Evolutionary conservation across 2,329 filamentous ascomycete genomes (phyloP), one percentile per base, ranked within the genome.

Genomic region (Fusarium musae): DNA sequence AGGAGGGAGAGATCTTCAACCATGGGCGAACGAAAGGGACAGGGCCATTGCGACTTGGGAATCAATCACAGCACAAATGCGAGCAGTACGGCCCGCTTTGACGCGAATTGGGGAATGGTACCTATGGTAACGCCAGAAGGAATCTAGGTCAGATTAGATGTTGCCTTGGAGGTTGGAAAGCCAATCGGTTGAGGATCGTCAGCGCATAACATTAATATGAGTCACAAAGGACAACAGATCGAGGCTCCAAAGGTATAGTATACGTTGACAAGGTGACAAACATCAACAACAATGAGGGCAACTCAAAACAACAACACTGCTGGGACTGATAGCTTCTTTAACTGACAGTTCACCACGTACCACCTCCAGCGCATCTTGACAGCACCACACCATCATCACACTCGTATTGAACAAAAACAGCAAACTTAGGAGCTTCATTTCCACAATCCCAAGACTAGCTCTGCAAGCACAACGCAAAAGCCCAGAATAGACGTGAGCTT

Each of bases 271-370:
- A 53, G 32, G 36, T 7, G 21, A n/a, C 30, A 11, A 1, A 5
- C 16, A 26, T 49, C 43, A 26, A 46, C 28, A 40, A 26, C 32
- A 32, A 32, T 32, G 30, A 42, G 36, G n/a, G 23, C 19, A 8
- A 21, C 16, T 46, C 23, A 40, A 15, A 32, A n/a, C 34, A 46
- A 59, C 34, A 39, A 39, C 46, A n/a, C 16, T 19, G 42, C 47
- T 63, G 71, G 71, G 54, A 11, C 32, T 21, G 28, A 34, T 21
- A n/a, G 49, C 59, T 61, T 60, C 59, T 74, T 73, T 74, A 74
- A 69, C 36, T n/a, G 40, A 52, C 32, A 44, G 47, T 43, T 44
- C 47, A 59, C 34, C 26, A 69, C 39, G 13, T 19, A 34, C 39
- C 28, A 54, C 52, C 57, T 17, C 26, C 53, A 60, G 44, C 16